Evolutionary conservation across 257 asterid genomes (phyloP), one percentile per base, ranked within the genome.

Genomic region (Craterostigma plantagineum): DNA sequence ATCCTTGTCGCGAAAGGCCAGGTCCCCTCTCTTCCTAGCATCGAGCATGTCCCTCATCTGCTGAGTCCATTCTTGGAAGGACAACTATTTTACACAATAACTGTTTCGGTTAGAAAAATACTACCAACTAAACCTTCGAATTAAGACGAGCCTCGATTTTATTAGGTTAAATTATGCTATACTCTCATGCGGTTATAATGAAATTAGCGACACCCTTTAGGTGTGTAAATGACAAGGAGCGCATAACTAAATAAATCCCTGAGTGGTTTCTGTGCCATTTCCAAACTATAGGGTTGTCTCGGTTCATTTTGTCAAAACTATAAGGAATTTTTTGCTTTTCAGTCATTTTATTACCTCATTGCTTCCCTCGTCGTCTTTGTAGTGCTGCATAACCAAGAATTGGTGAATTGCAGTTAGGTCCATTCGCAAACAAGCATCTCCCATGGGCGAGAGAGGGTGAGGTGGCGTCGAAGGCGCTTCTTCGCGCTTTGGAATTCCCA

Each of bases 1-100:
- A 57, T 87, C 98, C 64, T 82, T 87, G 66, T 82, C 93, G 30
- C 92, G 95, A 66, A 87, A 87, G 15, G 95, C 90, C 68, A 87
- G 56, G 72, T 87, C 98, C 6, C 98, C 98, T 10, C 95, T 72
- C 64, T 84, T 84, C 66, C 92, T 76, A 8, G 95, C 95, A 30
- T 84, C 95, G 67, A 76, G 42, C 95, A 83, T 83, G 51, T 79
- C 95, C 59, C 91, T 73, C 91, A 83, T 83, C 62, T 83, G 97
- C 46, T 87, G 95, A 63, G 97, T 87, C 95, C 97, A 87, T 61
- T 87, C 97, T 81, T 86, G 97, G 72, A 87, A 82, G 33, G 98
- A 82, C 53, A 87, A 70, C 98, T 87, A 50, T 60, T 45, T 46
- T 39, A 30, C 52, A 42, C 39, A 23, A 23, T 23, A 23, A 23